A percentile compares a stretch with the other conserved stretches of the same genome.
These are phyloP conservation scores for Nakaseomyces delphensis DNA, from an alignment of 1,139 yeast species.

Conservation along the genomic window DNA sequence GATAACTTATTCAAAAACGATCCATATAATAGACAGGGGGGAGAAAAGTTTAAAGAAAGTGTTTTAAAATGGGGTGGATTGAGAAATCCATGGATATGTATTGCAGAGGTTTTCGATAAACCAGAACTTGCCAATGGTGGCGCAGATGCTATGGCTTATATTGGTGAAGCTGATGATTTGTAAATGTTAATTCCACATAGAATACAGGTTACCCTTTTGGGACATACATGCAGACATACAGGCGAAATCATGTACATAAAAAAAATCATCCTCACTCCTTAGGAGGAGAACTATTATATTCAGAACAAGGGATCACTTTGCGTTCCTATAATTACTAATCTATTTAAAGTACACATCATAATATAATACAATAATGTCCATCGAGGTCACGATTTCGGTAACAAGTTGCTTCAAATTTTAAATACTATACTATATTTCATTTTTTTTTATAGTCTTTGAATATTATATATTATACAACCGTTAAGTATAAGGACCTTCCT, in stretches of 20 bases:
- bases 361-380: not conserved
- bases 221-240: not conserved
- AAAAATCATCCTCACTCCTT: not conserved
- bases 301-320: not conserved
- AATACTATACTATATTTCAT: not conserved
- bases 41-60: constrained; percentile 60
- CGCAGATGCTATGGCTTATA: constrained; percentile 59
- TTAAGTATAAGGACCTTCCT: not conserved
- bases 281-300: not conserved
- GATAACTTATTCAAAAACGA: constrained; percentile 54
- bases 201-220: not conserved
- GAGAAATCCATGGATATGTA: constrained; percentile 78
- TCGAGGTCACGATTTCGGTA: not conserved
- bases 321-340: not conserved
- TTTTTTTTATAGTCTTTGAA: not conserved
- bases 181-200: constrained; percentile 8
- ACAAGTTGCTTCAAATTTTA: not conserved
- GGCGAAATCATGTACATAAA: constrained; percentile 3
- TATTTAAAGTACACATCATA: not conserved
- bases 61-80: constrained; percentile 93
- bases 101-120: constrained; percentile 67
- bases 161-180: constrained; percentile 38
- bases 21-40: constrained; percentile 66
- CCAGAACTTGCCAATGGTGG: constrained; percentile 60
- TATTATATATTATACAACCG: constrained; percentile 5